Percentiles rank a stretch among this genome's conserved stretches.
These are phyloP conservation scores for Puccinia polysora DNA, from an alignment of 1,284 basidiomycete genomes.

Conservation along the genomic window DNA sequence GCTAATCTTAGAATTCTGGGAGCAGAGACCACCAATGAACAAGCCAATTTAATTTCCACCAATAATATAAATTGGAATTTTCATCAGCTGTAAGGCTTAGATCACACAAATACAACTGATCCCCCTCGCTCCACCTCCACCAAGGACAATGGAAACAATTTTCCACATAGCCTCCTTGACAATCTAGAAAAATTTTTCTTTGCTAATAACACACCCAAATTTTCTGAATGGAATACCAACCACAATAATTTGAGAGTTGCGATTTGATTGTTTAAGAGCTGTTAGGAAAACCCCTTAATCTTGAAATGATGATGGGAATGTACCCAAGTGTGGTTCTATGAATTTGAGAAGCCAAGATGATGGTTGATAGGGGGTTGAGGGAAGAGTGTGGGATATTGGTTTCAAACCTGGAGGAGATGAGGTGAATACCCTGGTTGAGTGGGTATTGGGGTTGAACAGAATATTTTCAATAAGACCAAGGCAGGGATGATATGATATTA, in stretches of 20 bases:
- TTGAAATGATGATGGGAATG: conserved; percentile 88
- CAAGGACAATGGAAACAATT: conserved; percentile 85
- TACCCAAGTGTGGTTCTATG: conserved; percentile 86
- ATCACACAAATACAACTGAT: conserved; percentile 88
- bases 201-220: conserved; percentile 39
- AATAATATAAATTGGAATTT: conserved; percentile 85
- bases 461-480: too few species aligned
- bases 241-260: conserved; percentile 73
- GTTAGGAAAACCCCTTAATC: conserved; percentile 75
- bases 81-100: conserved; percentile 80
- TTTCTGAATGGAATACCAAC: conserved; percentile 62
- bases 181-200: conserved; percentile 80
- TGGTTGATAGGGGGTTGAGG: too few species aligned
- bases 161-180: conserved; percentile 83
- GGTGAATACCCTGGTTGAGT: too few species aligned
- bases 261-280: conserved; percentile 71
- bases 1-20: conserved; percentile 83
- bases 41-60: conserved; percentile 85
- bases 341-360: too few species aligned
- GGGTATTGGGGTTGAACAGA: too few species aligned
- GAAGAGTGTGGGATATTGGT: too few species aligned
- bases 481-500: too few species aligned
- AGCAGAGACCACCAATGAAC: conserved; percentile 93
- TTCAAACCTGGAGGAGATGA: too few species aligned
- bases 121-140: conserved; percentile 91